Evolutionary conservation across 1,139 yeast genomes (phyloP).

Genomic region (Candida albicans): DNA sequence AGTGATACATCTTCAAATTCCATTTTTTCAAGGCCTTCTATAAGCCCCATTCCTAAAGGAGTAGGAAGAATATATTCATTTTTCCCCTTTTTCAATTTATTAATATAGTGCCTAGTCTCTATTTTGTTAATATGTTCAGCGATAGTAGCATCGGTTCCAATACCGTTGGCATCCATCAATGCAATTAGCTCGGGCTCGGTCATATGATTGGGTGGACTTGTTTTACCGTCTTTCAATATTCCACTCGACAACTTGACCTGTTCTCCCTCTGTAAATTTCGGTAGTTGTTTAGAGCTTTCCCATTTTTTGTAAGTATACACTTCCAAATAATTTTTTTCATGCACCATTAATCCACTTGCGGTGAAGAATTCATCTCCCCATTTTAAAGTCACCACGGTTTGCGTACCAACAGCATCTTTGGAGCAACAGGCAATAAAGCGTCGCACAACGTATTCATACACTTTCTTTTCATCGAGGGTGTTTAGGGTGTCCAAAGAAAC

Average conservation of each 20-base stretch:
- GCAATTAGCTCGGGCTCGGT: constrained; percentile 93
- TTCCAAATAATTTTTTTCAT: constrained; percentile 74
- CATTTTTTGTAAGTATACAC: constrained; percentile 79
- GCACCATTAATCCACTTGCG: constrained; percentile 70
- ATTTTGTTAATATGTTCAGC: constrained; percentile 95
- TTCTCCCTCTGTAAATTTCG: constrained; percentile 61
- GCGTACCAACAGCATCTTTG: constrained; percentile 79
- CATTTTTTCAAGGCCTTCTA: constrained; percentile 82
- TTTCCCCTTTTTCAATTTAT: constrained; percentile 40
- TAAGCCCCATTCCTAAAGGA: constrained; percentile 79
- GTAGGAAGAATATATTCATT: constrained; percentile 67
- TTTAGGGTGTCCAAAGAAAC: constrained; percentile 35
- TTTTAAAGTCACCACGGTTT: constrained; percentile 58
- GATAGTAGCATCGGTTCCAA: constrained; percentile 98
- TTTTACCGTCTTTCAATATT: constrained; percentile 68
- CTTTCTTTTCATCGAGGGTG: constrained; percentile 58
- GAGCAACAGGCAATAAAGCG: constrained; percentile 93
- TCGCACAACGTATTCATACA: constrained; percentile 84
- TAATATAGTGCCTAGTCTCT: constrained; percentile 62
- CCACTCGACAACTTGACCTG: constrained; percentile 52
- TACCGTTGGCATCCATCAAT: constrained; percentile 95
- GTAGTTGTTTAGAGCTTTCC: constrained; percentile 69
- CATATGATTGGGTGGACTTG: constrained; percentile 77
- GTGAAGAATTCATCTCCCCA: constrained; percentile 81
- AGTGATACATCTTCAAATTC: constrained; percentile 71